Percentiles rank a stretch among this genome's conserved stretches.
Conservation (phyloP, 371 early-diverging fungal species). For the Circinella umbellata region DNA sequence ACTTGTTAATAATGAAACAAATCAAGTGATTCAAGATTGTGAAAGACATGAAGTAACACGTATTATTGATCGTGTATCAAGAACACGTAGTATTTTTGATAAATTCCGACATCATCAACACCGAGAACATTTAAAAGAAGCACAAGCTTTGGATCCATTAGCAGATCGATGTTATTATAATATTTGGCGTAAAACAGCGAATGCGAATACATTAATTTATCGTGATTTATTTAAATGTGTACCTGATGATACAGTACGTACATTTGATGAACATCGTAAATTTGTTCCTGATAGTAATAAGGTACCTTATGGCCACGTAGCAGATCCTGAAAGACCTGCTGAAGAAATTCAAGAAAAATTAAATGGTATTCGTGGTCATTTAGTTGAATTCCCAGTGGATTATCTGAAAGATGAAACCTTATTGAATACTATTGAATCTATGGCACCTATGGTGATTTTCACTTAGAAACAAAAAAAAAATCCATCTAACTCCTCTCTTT, state of each 20-base stretch:
- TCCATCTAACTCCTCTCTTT: not conserved
- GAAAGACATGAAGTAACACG: constrained; percentile 42
- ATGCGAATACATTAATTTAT: constrained; percentile 72
- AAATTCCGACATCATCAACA: constrained; percentile 22
- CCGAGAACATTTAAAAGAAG: constrained; percentile 33
- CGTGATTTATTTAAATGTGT: constrained; percentile 84
- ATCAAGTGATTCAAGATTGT: constrained; percentile 31
- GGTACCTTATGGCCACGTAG: constrained; percentile 62
- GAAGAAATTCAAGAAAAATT: constrained; percentile 48
- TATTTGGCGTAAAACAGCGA: constrained; percentile 72
- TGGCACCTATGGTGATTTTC: constrained; percentile 65
- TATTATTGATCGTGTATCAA: constrained; percentile 41
- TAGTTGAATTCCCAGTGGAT: constrained; percentile 78
- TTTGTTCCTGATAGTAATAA: constrained; percentile 59
- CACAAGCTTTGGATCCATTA: constrained; percentile 76
- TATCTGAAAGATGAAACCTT: constrained; percentile 78
- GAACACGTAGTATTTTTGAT: constrained; percentile 45
- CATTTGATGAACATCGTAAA: constrained; percentile 61
- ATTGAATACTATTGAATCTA: constrained; percentile 54
- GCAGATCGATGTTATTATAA: constrained; percentile 64
- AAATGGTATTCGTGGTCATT: constrained; percentile 58
- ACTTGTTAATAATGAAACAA: constrained; percentile 20
- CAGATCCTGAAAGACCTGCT: constrained; percentile 42
- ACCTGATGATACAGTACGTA: constrained; percentile 80
- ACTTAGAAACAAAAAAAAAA: constrained; percentile 33